These are phyloP conservation scores for Myriosclerotinia curreyana DNA, from an alignment of 2,329 filamentous ascomycete species.

Conservation along the genomic window DNA sequence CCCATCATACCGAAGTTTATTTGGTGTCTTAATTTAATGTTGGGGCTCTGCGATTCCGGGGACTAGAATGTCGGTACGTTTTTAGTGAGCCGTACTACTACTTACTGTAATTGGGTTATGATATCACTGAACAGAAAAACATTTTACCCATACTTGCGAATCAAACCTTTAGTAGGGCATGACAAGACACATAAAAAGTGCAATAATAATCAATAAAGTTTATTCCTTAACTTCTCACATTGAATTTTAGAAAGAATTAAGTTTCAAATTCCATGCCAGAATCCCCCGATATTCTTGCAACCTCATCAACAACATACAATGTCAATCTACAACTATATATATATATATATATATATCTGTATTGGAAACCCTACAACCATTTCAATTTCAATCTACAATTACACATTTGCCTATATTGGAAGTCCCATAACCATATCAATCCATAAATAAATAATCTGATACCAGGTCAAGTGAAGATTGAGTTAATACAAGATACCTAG, in stretches of 20 bases:
- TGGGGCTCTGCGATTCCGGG: not conserved
- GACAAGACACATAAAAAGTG: not conserved
- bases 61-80: not conserved
- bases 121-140: not conserved
- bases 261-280: not conserved
- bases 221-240: not conserved
- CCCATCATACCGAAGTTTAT: not conserved
- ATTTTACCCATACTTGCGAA: not conserved
- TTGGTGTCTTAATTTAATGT: not conserved
- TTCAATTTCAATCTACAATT: too few relatives aligned
- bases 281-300: not conserved
- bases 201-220: not conserved
- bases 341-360: too few relatives aligned
- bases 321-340: not conserved
- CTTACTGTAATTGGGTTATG: not conserved
- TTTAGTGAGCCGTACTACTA: slow-evolving; percentile 8
- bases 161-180: not conserved
- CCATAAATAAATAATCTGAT: not conserved
- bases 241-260: not conserved
- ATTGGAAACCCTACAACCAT: not conserved
- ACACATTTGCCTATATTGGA: too few relatives aligned
- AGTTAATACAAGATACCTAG: not conserved
- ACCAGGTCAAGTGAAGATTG: not conserved
- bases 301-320: not conserved
- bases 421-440: not conserved